Percentiles rank a stretch among this genome's conserved stretches.
These are phyloP conservation scores for Aspergillus sclerotioniger DNA, from an alignment of 495 filamentous ascomycete genomes.

Conservation along the genomic window DNA sequence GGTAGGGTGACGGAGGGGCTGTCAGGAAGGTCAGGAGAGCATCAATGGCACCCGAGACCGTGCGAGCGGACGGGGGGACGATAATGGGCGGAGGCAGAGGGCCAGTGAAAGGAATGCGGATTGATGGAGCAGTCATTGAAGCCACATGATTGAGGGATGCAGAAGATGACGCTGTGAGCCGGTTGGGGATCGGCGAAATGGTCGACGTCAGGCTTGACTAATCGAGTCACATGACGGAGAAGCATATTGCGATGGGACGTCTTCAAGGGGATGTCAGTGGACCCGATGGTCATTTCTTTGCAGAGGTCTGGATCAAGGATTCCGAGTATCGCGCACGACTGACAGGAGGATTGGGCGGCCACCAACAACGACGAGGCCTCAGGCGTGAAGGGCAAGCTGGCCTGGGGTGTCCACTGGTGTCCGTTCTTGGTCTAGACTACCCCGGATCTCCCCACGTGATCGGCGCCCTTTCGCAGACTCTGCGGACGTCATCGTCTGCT, in stretches of 20 bases:
- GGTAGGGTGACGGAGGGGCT: conserved; percentile 47
- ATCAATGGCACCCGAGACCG: conserved; percentile 68
- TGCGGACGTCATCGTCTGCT: conserved; percentile 14
- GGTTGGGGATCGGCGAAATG: background rate
- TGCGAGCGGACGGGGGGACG: conserved; percentile 65
- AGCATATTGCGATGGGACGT: too few relatives aligned
- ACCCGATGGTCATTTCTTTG: too few relatives aligned
- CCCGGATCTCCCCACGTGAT: conserved; percentile 8
- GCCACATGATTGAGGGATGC: conserved; percentile 15
- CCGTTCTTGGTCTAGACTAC: background rate
- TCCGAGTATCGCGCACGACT: too few relatives aligned
- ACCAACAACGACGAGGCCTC: too few relatives aligned
- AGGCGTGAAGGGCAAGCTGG: too few relatives aligned
- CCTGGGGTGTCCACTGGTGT: too few relatives aligned
- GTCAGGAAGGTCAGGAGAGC: conserved; percentile 74
- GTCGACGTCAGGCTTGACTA: conserved; percentile 4
- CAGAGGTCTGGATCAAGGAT: too few relatives aligned
- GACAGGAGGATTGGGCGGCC: too few relatives aligned
- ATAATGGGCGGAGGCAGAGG: conserved; percentile 76
- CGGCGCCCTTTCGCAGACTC: conserved; percentile 1
- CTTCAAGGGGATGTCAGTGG: too few relatives aligned
- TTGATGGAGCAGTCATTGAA: conserved; percentile 64
- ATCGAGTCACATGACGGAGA: too few relatives aligned
- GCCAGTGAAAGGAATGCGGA: conserved; percentile 89
- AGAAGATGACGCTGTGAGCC: background rate